These are phyloP conservation scores for Penicillium palitans DNA, from an alignment of 2,329 filamentous ascomycete species.

Conservation along the genomic window DNA sequence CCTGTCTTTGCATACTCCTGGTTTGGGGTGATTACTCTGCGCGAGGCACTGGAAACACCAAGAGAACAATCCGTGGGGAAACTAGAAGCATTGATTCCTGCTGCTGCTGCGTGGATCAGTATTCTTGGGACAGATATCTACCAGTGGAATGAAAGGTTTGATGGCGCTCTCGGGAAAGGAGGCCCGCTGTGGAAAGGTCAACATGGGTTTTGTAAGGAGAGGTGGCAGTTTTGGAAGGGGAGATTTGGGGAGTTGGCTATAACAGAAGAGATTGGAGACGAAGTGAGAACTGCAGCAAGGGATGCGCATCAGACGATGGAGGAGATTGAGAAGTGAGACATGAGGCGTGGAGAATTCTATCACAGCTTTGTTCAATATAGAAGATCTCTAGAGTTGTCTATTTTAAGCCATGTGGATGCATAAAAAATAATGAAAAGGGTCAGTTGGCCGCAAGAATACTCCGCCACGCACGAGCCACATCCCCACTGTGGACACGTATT, in stretches of 20 bases:
- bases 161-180: background rate
- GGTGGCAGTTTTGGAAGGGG: slow-evolving; percentile 4
- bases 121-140: background rate
- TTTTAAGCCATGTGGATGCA: background rate
- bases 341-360: background rate
- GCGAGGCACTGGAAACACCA: background rate
- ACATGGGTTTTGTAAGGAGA: slow-evolving; percentile 3
- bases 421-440: background rate
- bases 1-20: slow-evolving; percentile 3
- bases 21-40: slow-evolving; percentile 3
- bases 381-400: background rate
- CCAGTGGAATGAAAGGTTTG: background rate
- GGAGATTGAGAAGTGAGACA: background rate
- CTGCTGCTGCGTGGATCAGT: slow-evolving; percentile 3
- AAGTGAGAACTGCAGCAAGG: background rate
- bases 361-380: background rate
- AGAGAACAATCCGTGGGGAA: background rate
- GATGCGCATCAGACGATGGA: background rate
- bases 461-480: background rate
- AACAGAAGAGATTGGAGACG: background rate
- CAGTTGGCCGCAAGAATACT: background rate
- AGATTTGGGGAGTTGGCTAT: background rate
- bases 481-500: background rate
- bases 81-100: background rate
- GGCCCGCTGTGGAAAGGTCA: slow-evolving; percentile 1